Percentiles rank a stretch among this genome's conserved stretches.
Evolutionary conservation across 140 eudicot genomes (phyloP).

Genomic region (Cichorium intybus): DNA sequence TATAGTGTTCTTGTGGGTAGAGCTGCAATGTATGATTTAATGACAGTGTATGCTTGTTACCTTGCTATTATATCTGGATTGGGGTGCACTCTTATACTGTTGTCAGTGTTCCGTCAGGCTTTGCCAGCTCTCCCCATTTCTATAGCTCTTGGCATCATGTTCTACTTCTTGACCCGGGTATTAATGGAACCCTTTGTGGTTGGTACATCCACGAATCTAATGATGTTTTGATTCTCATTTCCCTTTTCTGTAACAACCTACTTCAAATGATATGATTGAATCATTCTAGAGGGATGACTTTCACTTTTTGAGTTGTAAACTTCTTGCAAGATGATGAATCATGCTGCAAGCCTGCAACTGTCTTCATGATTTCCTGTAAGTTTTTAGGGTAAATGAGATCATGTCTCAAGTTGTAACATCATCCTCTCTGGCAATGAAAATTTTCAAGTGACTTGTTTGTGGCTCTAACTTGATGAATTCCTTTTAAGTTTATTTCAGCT

Average conservation of each 20-base stretch:
- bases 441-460: constrained; percentile 10
- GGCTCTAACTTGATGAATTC: neutral
- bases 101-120: constrained; percentile 92
- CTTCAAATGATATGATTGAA: constrained; percentile 11
- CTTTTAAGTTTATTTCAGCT: too few species aligned
- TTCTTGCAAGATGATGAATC: constrained; percentile 19
- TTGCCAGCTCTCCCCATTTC: constrained; percentile 98
- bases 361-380: constrained; percentile 12
- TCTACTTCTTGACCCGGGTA: constrained; percentile 87
- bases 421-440: too few species aligned
- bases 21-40: constrained; percentile 99
- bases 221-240: constrained; percentile 66
- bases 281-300: constrained; percentile 10
- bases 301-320: constrained; percentile 25
- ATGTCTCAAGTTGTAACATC: constrained; percentile 3
- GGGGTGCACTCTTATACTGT: constrained; percentile 89
- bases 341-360: constrained; percentile 7
- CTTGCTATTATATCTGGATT: constrained; percentile 96
- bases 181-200: constrained; percentile 97
- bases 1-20: constrained; percentile 98
- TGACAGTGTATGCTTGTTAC: constrained; percentile 99
- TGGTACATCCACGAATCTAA: constrained; percentile 71
- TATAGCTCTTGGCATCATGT: constrained; percentile 75
- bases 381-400: constrained; percentile 27
- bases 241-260: constrained; percentile 1